Base-by-base conservation (phyloP, 2,329 filamentous ascomycete genomes). In the Diaporthe citri region DNA sequence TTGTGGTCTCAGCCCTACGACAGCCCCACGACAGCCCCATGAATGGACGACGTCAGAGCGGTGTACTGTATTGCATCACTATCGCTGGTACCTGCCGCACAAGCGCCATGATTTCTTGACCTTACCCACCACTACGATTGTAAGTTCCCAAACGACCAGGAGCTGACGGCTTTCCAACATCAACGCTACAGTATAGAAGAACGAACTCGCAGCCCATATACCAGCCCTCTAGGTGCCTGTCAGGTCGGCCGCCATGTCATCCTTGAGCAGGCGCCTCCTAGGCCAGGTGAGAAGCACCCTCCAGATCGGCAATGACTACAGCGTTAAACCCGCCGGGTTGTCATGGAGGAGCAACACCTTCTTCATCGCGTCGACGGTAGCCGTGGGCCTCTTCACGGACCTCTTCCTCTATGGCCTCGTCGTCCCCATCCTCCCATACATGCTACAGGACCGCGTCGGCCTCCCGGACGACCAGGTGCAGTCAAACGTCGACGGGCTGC, bases 371-470 rank as follows among this genome's bases (percentile, higher is more conserved):
- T 81, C 85, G 9, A 91, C 90, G 3, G 88, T 92, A 17, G 87
- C 85, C 4, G 81, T 89, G 28, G 88, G 87, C 57, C 85, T 90
- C 2, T 91, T 90, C 78, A 89, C 88, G 0, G 90, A 91, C 78
- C 82, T 91, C 17, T 91, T 91, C 79, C 84, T 92, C 1, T 92
- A 91, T 79, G 88, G 88, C 1, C 83, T 92, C 3, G 84, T 92
- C 22, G 89, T 91, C 0, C 90, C 90, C 0, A 86, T 91, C 12
- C 81, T 91, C 1, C 90, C 90, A 0, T 92, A 89, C 76, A 86
- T 92, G 82, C 86, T 92, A 1, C 80, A 85, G 62, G 85, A 89
- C 72, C 85, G 89, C 7, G 81, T 91, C 28, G 78, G 84, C 2
- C 76, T 90, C 10, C 87, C 88, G 0, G 79, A 86, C 9, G 78